Percentiles rank a stretch among this genome's conserved stretches.
These are phyloP conservation scores for Penicillium paradoxum DNA, from an alignment of 495 filamentous ascomycete genomes.

Conservation along the genomic window DNA sequence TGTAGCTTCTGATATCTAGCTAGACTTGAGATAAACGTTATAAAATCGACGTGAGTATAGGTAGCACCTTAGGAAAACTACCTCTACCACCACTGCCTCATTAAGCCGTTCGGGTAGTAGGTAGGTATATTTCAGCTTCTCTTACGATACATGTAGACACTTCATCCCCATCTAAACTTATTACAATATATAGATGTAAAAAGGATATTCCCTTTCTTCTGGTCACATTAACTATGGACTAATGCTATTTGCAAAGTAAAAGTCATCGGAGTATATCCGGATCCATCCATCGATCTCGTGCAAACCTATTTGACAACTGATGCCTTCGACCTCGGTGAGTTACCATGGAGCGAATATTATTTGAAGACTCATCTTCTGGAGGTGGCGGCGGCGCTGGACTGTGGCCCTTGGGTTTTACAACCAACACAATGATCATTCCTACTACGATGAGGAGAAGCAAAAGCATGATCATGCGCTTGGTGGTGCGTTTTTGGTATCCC, in stretches of 20 bases:
- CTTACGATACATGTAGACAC: no score
- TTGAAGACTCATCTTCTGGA: slow-evolving; percentile 25
- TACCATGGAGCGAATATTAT: slow-evolving; percentile 24
- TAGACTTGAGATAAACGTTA: no score
- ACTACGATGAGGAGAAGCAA: slow-evolving; percentile 77
- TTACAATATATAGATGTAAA: background rate
- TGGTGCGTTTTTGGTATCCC: slow-evolving; percentile 82
- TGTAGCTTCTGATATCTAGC: background rate
- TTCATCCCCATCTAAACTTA: background rate
- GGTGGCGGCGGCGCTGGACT: slow-evolving; percentile 18
- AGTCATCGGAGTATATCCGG: slow-evolving; percentile 39
- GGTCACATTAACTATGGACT: slow-evolving; percentile 19
- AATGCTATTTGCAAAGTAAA: background rate
- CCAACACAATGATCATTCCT: slow-evolving; percentile 79
- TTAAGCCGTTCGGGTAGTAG: no score
- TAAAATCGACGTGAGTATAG: no score
- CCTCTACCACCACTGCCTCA: no score
- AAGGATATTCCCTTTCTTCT: background rate
- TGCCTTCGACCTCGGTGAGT: slow-evolving; percentile 22
- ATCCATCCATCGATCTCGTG: slow-evolving; percentile 36
- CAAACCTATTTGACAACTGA: slow-evolving; percentile 19
- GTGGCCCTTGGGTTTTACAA: slow-evolving; percentile 72
- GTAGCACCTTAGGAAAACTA: no score
- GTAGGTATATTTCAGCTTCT: no score
- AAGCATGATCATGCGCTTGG: slow-evolving; percentile 86